Evolutionary conservation across 2,329 filamentous ascomycete species (phyloP), one percentile per base, ranked within the genome.

Genomic region (Exophiala sp.): DNA sequence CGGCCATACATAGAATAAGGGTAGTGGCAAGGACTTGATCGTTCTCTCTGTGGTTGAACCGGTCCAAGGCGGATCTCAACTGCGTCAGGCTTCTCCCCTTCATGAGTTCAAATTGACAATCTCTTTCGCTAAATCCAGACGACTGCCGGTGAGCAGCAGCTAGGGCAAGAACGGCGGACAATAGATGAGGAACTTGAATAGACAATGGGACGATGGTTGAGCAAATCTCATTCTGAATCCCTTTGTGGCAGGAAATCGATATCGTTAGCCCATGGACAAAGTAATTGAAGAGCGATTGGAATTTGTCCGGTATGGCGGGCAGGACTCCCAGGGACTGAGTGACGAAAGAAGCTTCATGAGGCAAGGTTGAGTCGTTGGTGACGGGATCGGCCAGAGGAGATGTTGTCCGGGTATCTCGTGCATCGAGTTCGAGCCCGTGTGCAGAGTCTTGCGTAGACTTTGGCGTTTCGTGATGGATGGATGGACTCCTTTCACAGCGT

Each of bases 101-200:
- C 43, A 52, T 46, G 18, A 47, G 10, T 10, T 46, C 49, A 22
- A 47, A 43, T 43, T 47, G 43, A 29, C 43, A 35, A 14, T 43
- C 23, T 13, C 30, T 29, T 32, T 80, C 38, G 68, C 68, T 51
- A 77, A 75, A 18, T 66, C 68, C 22, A 2, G 58, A 48, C 23
- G 55, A 55, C 18, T 50, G 43, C n/a, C 59, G 55, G 41, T 61
- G 58, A 2, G 57, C 57, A 21, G 58, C 57, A 18, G 59, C 58
- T 5, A 61, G 50, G 24, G 44, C 56, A 11, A 61, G 46, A 4
- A 60, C 32, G 13, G 58, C 55, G 16, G 46, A 49, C 2, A 60
- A 19, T 8, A 61, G 41, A 39, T 58, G 55, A 2, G 57, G 50
- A n/a, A 57, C 56, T 18, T 58, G 53, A 11, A 55, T 30, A 2